Percentiles rank a stretch among this genome's conserved stretches.
These are phyloP conservation scores for Myochromella boudieri DNA, from an alignment of 768 basidiomycete genomes.

Conservation along the genomic window DNA sequence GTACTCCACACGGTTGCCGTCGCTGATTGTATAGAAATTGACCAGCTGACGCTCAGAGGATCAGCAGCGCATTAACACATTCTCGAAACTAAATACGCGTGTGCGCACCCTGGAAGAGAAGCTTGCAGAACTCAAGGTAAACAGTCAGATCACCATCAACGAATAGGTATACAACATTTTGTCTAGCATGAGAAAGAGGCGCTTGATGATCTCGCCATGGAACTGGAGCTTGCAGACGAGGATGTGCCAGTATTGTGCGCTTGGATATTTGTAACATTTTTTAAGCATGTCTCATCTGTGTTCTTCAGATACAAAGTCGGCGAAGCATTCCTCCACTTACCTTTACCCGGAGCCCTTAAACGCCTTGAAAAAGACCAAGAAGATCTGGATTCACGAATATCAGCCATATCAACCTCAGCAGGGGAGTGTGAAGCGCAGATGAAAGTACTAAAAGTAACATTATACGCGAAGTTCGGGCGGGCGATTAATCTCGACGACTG, in stretches of 20 bases:
- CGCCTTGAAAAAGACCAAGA: slow-evolving; percentile 72
- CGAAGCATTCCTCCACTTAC: slow-evolving; percentile 83
- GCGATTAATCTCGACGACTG: slow-evolving; percentile 93
- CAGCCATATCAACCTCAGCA: slow-evolving; percentile 45
- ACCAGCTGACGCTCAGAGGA: slow-evolving; percentile 50
- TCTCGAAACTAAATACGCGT: slow-evolving; percentile 88
- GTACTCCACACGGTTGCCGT: slow-evolving; percentile 15
- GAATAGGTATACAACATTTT: slow-evolving; percentile 1
- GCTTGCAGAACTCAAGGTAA: slow-evolving; percentile 71
- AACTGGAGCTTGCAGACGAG: slow-evolving; percentile 89
- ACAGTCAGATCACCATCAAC: too few relatives aligned
- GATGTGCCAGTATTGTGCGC: slow-evolving; percentile 75
- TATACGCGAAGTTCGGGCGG: slow-evolving; percentile 91
- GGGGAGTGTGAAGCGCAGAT: slow-evolving; percentile 72
- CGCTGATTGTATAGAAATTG: slow-evolving; percentile 11
- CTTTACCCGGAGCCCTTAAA: slow-evolving; percentile 64
- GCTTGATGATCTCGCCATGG: slow-evolving; percentile 83
- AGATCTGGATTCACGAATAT: slow-evolving; percentile 55
- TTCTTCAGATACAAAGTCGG: slow-evolving; percentile 81
- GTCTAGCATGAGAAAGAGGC: slow-evolving; percentile 95
- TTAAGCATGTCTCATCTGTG: not conserved
- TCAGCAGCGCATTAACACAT: slow-evolving; percentile 88
- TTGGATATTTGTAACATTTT: not conserved
- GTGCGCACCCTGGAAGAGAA: slow-evolving; percentile 70
- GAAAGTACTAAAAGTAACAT: slow-evolving; percentile 73